Evolutionary conservation across 345 rosid species (phyloP).

Genomic region (Eucalyptus victrix): DNA sequence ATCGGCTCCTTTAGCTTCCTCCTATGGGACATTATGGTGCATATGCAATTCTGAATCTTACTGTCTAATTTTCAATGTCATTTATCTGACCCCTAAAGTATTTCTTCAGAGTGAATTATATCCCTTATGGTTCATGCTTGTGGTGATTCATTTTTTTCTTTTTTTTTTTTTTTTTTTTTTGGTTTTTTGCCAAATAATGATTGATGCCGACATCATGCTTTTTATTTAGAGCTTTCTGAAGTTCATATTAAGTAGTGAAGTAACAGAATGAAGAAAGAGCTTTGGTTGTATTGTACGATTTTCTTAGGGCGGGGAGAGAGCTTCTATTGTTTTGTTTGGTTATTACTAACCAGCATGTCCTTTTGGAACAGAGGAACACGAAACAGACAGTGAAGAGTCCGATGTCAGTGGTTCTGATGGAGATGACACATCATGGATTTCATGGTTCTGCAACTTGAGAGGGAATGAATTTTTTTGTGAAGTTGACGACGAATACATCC

Average conservation of each 20-base stretch:
- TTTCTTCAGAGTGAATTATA: neutral
- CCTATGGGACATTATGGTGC: neutral
- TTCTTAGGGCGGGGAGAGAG: neutral
- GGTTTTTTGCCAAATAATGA: neutral
- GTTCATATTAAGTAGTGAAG: neutral
- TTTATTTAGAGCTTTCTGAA: neutral
- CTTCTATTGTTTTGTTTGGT: neutral
- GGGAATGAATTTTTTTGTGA: slow-evolving; percentile 97
- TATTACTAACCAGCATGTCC: neutral
- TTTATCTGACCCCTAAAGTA: neutral
- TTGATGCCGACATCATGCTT: neutral
- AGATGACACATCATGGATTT: slow-evolving; percentile 93
- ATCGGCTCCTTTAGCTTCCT: neutral
- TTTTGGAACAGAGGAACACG: slow-evolving; percentile 49
- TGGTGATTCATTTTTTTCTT: neutral
- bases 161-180: rapidly evolving
- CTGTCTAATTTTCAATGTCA: neutral
- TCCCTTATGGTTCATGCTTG: neutral
- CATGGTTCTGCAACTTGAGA: slow-evolving; percentile 95
- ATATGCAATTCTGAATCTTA: neutral
- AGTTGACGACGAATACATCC: slow-evolving; percentile 94
- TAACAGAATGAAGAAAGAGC: neutral
- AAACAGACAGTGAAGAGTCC: slow-evolving; percentile 75
- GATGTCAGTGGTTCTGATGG: slow-evolving; percentile 90
- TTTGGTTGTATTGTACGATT: neutral